Base-by-base conservation (phyloP, 345 rosid genomes). In the Sapria himalayana region DNA sequence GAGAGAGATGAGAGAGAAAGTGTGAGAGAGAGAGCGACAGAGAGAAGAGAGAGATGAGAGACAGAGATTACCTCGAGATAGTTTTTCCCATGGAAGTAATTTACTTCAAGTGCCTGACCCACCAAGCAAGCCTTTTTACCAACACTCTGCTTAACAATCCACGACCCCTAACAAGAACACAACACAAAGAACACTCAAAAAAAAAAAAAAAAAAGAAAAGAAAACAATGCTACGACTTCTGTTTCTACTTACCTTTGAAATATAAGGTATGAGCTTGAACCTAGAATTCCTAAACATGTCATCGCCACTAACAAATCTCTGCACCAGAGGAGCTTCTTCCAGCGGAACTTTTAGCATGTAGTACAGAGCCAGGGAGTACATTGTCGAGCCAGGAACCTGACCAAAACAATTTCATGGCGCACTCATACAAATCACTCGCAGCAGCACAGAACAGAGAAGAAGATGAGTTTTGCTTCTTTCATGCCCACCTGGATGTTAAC, bases 71-170 rank as follows among this genome's bases (percentile, higher is more conserved):
- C 95, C 95, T 80, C 95, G 44, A 84, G 56, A 70, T 91, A 84
- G 45, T 77, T 77, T 45, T 66, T 71, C 21, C 99, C 95, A 0
- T 61, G 76, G 39, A 41, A 67, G 42, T 84, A 84, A 50, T 57
- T 55, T 2, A 63, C 56, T 59, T 73, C 81, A 5, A 89, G 93
- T 29, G 74, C 66, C 35, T 73, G 92, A 43, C 92, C 93, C 9
- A 91, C 48, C 52, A 91, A 58, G 59, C 92, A 69, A 19, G 92
- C 76, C 45, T 78, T 77, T 66, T 84, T 91, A 20, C 95, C 93
- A 40, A 91, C 92, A 50, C 95, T 80, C 50, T 80, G 93, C 69
- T 77, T 91, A 24, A 77, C 95, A 24, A 91, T 73, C 99, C 99
- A 84, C 25, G 99, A 77, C 32, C 95, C 99, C 92, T 78, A 49